Evolutionary conservation across 495 filamentous ascomycete species (phyloP), one percentile per base, ranked within the genome.

Genomic region (Rostrohypoxylon terebratum): DNA sequence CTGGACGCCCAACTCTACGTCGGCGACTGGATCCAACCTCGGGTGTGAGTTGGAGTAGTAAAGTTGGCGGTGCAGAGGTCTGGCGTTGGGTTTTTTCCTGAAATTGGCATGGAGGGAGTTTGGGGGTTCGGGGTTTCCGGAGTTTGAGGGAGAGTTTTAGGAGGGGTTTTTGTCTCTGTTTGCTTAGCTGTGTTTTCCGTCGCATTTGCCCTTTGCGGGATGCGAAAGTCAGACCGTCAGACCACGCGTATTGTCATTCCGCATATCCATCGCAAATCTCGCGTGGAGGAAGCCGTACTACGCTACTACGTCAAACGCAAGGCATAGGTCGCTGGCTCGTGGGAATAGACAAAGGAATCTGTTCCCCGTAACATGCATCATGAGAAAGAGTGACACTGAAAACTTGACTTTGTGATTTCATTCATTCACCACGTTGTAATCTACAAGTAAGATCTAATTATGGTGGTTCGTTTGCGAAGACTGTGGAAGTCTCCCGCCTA

Each of bases 1-100:
- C 68, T 89, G 53, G 83, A 87, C 38, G 82, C 86, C 0, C 74
- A 77, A 59, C 71, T 80, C 59, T 74, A 68, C 42, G 21, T 57
- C 13, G 38, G 38, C 4, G 11, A 42, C 10, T 42, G 42, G 42
- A 18, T 11, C 2, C 16, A 44, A 5, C 36, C 11, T 44, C 34
- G 13, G 18, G 16, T n/a, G 9, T 7, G 13, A 3, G 16, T 1
- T 45, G 3, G n/a, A 20, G 42, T 1, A 13, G 1, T 45, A n/a
- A n/a, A n/a, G n/a, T n/a, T n/a, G n/a, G n/a, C n/a, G 13, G n/a
- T 1, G n/a, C 16, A 16, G 42, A 5, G 42, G 8, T 45, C 0
- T 13, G n/a, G 42, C 8, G 40, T 38, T 38, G 40, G 40, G 14
- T 44, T 44, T 44, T 5, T 1, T 45, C 6, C 20, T n/a, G n/a